Base-by-base conservation (phyloP, 1,284 basidiomycete genomes). In the Ganoderma lucidum region DNA sequence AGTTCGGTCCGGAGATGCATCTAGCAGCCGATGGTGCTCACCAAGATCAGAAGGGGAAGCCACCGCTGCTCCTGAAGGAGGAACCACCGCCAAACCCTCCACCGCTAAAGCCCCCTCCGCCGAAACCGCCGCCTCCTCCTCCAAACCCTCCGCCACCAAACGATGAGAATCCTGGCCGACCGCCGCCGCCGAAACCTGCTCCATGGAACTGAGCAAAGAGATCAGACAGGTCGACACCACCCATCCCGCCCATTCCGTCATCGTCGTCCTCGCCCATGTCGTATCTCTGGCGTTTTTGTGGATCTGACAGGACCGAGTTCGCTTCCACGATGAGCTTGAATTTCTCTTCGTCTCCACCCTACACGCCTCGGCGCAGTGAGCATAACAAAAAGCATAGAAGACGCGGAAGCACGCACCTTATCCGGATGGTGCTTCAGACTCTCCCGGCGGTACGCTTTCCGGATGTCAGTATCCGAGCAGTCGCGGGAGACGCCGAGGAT, bases 251-350 rank as follows among this genome's bases (percentile, higher is more conserved):
- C 62, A 80, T 77, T 37, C 82, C 74, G 42, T 89, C 90, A 66
- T 93, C 91, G 70, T 93, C 92, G 76, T 94, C 92, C 70, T 91
- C 92, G 48, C 93, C 93, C 78, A 88, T 75, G 76, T 94, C 93
- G 75, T 94, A 94, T 59, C 93, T 86, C 71, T 90, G 84, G 55
- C 93, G 84, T 62, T 90, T 84, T 28, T 81, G 82, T 0, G 92
- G 85, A 74, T 95, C 93, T 0, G 91, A 93, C 8, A 95, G 87
- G 1, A 95, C 90, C 12, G 87, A 86, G 74, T 95, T 85, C 6
- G 93, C 93, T 80, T 95, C 93, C 1, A 85, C 88, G 17, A 94
- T 90, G 30, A 94, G 86, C 78, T 96, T 95, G 85, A 96, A 95
- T 76, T 94, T 93, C 77, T 95, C 94, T 78, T 94, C 93, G 77